Percentiles rank a stretch among this genome's conserved stretches.
Conservation (phyloP, 495 filamentous ascomycete species). For the Friedmanniomyces endolithicus region DNA sequence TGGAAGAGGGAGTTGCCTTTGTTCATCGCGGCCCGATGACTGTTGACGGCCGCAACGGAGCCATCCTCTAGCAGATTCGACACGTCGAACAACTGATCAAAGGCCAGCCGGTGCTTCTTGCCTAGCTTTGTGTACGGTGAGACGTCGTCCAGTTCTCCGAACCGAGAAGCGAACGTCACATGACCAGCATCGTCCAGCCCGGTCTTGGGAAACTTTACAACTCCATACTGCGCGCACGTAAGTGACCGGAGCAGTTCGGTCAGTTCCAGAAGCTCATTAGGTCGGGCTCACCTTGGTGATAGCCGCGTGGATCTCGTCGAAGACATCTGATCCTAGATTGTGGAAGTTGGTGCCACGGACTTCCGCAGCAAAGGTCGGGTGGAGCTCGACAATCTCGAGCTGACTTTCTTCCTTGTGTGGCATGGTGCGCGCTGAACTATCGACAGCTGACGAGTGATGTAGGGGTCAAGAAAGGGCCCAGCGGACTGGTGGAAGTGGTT, state of each 20-base stretch:
- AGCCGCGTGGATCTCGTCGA: constrained; percentile 37
- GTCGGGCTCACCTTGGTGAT: constrained; percentile 37
- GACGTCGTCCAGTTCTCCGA: constrained; percentile 16
- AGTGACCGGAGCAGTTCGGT: neutral
- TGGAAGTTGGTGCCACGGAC: constrained; percentile 41
- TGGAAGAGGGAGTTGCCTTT: constrained; percentile 45
- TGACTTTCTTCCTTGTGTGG: constrained; percentile 7
- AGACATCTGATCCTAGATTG: constrained; percentile 32
- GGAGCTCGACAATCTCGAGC: constrained; percentile 32
- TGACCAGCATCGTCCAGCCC: constrained; percentile 40
- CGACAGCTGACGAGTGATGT: neutral
- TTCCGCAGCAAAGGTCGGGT: constrained; percentile 45
- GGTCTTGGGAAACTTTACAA: constrained; percentile 43
- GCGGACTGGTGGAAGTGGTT: neutral
- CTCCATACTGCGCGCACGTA: constrained; percentile 38
- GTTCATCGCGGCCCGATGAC: constrained; percentile 16
- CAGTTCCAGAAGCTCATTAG: neutral
- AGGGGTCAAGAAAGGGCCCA: neutral
- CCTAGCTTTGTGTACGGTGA: constrained; percentile 14
- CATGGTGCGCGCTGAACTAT: neutral
- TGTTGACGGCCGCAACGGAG: constrained; percentile 11
- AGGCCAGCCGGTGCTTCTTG: constrained; percentile 14
- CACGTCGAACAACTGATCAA: constrained; percentile 14
- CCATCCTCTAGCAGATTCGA: constrained; percentile 15
- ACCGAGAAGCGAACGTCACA: constrained; percentile 33